phyloP scores from a whole-genome alignment of 2,329 filamentous ascomycete genomes.

The Stemphylium vesicarium region DNA sequence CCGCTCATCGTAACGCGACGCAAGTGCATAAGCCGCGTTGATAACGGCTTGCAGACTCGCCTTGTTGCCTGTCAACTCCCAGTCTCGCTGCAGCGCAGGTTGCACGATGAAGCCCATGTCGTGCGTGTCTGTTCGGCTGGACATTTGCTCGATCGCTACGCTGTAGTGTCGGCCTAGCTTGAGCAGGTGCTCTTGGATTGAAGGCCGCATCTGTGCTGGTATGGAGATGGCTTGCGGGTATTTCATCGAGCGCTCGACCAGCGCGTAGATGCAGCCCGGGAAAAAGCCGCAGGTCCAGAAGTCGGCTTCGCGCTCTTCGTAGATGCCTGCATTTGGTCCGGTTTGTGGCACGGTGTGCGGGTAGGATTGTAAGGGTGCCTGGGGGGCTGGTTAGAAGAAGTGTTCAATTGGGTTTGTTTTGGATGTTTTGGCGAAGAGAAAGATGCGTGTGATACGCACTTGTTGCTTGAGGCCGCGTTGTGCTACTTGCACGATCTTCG shows the following conservation, averaged over 20 bases:
- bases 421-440: background rate
- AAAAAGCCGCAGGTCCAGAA: slow-evolving; percentile 49
- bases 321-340: slow-evolving; percentile 30
- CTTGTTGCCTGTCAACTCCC: slow-evolving; percentile 53
- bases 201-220: slow-evolving; percentile 22
- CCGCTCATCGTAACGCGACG: slow-evolving; percentile 51
- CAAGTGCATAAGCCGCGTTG: slow-evolving; percentile 54
- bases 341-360: slow-evolving; percentile 44
- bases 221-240: slow-evolving; percentile 36
- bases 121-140: slow-evolving; percentile 57
- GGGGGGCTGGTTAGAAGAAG: background rate
- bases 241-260: slow-evolving; percentile 40
- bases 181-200: slow-evolving; percentile 33
- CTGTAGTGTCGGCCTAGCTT: slow-evolving; percentile 40
- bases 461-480: slow-evolving; percentile 34
- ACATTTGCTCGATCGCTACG: slow-evolving; percentile 43
- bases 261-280: slow-evolving; percentile 42
- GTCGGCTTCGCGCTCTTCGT: slow-evolving; percentile 45
- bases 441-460: slow-evolving; percentile 13
- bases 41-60: slow-evolving; percentile 52
- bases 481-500: slow-evolving; percentile 44
- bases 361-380: slow-evolving; percentile 39
- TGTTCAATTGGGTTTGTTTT: background rate
- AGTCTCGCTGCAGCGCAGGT: slow-evolving; percentile 56
- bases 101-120: slow-evolving; percentile 63